A percentile compares a stretch with the other conserved stretches of the same genome.
Conservation (phyloP, 176 grass and related monocot species). For the Elymus sibiricus region DNA sequence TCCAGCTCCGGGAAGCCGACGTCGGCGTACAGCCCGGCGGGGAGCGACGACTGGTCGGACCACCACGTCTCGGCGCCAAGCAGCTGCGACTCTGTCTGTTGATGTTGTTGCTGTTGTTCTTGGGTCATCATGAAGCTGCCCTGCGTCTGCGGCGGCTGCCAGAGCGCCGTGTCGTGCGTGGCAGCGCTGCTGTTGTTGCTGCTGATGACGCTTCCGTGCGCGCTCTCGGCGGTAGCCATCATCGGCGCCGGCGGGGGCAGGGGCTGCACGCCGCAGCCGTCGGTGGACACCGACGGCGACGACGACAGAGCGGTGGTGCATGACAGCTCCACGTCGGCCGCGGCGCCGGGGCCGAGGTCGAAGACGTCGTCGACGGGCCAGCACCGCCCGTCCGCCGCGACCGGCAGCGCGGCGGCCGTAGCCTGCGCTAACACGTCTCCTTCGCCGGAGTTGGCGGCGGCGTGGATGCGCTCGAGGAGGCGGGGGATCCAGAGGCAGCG, state of each 20-base stretch:
- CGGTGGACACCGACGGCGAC: slow-evolving; percentile 37
- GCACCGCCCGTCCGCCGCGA: background rate
- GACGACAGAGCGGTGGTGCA: slow-evolving; percentile 44
- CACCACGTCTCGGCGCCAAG: slow-evolving; percentile 14
- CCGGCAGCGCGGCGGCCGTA: background rate
- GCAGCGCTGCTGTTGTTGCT: background rate
- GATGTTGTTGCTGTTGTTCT: background rate
- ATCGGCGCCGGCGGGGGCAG: background rate
- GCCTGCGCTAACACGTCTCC: background rate
- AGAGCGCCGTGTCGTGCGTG: background rate
- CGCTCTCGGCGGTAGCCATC: slow-evolving; percentile 8
- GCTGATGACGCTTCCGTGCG: slow-evolving; percentile 8
- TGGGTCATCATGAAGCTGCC: background rate
- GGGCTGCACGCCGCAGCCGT: slow-evolving; percentile 3
- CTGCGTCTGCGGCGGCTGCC: slow-evolving; percentile 1
- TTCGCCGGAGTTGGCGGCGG: background rate
- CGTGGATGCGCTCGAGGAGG: slow-evolving; percentile 64
- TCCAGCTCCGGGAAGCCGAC: slow-evolving; percentile 49
- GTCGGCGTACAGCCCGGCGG: slow-evolving; percentile 9
- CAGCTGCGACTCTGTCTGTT: background rate
- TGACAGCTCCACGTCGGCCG: slow-evolving; percentile 28
- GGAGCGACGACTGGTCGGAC: slow-evolving; percentile 44
- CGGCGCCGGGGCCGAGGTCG: background rate
- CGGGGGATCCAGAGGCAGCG: slow-evolving; percentile 90
- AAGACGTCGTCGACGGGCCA: slow-evolving; percentile 11